A percentile compares a stretch with the other conserved stretches of the same genome.
Evolutionary conservation across 805 yeast species (phyloP).

Genomic region (Maudiozyma pseudohumilis): DNA sequence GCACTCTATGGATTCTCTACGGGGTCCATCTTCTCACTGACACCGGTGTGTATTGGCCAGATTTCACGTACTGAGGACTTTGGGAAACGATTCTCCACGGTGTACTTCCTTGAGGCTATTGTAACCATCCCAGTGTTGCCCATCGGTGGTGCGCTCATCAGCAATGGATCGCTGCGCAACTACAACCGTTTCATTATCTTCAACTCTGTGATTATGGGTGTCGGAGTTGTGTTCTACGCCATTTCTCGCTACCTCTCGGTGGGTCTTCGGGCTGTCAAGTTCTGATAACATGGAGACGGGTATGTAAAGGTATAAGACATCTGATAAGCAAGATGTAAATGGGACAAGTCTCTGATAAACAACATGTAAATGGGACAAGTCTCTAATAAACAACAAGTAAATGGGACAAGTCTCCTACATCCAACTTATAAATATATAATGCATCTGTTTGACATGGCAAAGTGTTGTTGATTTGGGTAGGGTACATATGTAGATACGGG

Average conservation of each 20-base stretch:
- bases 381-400: no score
- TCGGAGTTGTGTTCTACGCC: constrained; percentile 32
- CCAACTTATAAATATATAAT: no score
- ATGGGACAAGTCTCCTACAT: no score
- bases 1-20: constrained; percentile 46
- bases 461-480: no score
- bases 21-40: constrained; percentile 45
- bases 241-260: constrained; percentile 35
- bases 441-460: no score
- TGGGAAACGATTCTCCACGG: constrained; percentile 47
- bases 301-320: no score
- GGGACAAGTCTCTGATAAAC: no score
- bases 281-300: no score
- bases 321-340: no score
- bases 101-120: constrained; percentile 49
- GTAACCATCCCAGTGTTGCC: constrained; percentile 41
- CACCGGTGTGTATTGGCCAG: constrained; percentile 52
- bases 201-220: constrained; percentile 33
- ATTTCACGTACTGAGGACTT: constrained; percentile 46
- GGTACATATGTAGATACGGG: no score
- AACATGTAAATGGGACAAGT: no score
- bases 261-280: constrained; percentile 33
- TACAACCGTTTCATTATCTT: constrained; percentile 38
- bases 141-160: constrained; percentile 40
- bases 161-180: constrained; percentile 22